Conservation (phyloP, 768 basidiomycete genomes). For the Calocybe gangraenosa region DNA sequence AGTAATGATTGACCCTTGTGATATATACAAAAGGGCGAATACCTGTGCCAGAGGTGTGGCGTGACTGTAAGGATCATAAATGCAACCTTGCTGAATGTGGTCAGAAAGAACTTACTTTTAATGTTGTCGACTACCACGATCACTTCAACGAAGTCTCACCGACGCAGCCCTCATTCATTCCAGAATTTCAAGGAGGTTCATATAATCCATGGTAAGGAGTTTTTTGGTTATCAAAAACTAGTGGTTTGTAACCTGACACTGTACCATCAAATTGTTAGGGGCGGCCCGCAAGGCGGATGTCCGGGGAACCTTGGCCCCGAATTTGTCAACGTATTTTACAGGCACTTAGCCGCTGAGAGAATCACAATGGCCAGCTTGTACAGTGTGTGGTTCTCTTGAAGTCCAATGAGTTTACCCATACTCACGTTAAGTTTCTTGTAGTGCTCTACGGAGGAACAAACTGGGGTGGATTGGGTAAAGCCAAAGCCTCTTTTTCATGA, state of each 20-base stretch:
- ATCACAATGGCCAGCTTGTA: constrained; percentile 11
- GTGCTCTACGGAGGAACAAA: constrained; percentile 12
- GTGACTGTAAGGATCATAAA: too few relatives aligned
- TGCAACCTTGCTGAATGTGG: constrained; percentile 11
- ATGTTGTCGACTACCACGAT: constrained; percentile 33
- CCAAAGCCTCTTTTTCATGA: background rate
- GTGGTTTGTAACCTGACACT: background rate
- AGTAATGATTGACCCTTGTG: too few relatives aligned
- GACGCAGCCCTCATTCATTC: constrained; percentile 8
- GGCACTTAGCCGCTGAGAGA: constrained; percentile 7
- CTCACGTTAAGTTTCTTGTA: too few relatives aligned
- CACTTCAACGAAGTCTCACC: constrained; percentile 7
- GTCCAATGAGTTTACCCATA: too few relatives aligned
- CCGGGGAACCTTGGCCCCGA: constrained; percentile 8
- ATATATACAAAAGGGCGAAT: too few relatives aligned
- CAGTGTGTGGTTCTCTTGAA: too few relatives aligned
- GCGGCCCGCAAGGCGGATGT: constrained; percentile 9
- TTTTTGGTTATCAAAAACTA: background rate
- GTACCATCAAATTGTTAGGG: background rate
- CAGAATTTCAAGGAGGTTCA: constrained; percentile 10
- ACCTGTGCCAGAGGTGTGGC: too few relatives aligned
- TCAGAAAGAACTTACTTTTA: constrained; percentile 10
- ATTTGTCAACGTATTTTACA: constrained; percentile 11
- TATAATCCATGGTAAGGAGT: constrained; percentile 10
- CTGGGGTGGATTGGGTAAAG: constrained; percentile 8